phyloP scores from a whole-genome alignment of 208 protist genomes.

The Trypanosoma congolense region DNA sequence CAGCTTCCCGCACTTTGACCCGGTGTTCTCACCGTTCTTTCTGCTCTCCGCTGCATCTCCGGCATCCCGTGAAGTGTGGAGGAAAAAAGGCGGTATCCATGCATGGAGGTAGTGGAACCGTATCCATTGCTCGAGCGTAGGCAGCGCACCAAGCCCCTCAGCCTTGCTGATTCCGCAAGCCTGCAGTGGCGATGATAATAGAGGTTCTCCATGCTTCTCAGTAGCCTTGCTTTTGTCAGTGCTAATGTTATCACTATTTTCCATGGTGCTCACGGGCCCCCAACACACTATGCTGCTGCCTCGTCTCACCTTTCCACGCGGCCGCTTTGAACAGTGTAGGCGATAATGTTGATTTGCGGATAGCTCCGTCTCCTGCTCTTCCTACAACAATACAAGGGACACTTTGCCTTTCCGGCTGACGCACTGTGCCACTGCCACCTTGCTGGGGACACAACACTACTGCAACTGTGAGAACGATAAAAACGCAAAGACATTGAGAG shows the following conservation, averaged over 20 bases:
- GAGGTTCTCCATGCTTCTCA: background rate
- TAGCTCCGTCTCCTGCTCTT: no score
- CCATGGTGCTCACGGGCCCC: no score
- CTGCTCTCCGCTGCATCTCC: background rate
- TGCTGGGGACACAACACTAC: no score
- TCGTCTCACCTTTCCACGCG: no score
- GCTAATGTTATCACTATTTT: background rate
- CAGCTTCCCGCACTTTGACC: background rate
- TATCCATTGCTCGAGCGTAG: constrained; percentile 15
- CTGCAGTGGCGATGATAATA: constrained; percentile 6
- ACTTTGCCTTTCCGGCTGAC: no score
- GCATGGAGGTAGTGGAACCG: constrained; percentile 24
- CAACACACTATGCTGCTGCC: no score
- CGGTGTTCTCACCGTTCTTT: background rate
- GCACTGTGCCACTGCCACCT: no score
- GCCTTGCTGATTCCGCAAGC: constrained; percentile 2
- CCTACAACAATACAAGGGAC: no score
- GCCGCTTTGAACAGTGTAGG: no score
- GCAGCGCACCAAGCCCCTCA: background rate
- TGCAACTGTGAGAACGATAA: no score
- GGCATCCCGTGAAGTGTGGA: background rate
- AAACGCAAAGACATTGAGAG: no score
- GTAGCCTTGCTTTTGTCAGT: background rate
- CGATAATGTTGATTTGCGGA: no score
- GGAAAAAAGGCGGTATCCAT: constrained; percentile 18